phyloP scores from a whole-genome alignment of 148 eudicot genomes.

The Camellia lanceoleosa region DNA sequence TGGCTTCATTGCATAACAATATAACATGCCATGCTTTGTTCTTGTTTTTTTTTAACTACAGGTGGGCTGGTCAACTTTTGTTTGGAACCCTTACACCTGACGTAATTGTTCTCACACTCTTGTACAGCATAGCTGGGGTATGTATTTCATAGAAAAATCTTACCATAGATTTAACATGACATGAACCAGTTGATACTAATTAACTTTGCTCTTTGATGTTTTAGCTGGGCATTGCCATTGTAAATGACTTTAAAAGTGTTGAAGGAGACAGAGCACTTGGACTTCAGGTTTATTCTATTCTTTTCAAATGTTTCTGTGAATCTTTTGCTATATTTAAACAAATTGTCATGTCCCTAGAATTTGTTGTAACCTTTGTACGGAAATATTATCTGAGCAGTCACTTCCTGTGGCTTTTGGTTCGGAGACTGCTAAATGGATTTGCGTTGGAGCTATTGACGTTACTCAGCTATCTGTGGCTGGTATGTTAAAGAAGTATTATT shows the following conservation, averaged over 20 bases:
- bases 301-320: neutral
- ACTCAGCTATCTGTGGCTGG: conserved; percentile 94
- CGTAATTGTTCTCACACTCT: conserved; percentile 75
- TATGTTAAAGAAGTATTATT: conserved; percentile 19
- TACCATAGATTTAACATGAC: conserved; percentile 6
- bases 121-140: conserved; percentile 97
- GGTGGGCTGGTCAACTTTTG: conserved; percentile 99
- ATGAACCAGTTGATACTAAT: neutral
- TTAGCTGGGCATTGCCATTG: conserved; percentile 93
- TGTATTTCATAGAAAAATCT: conserved; percentile 19
- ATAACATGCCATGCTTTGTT: conserved; percentile 7
- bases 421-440: conserved; percentile 92
- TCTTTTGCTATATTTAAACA: neutral
- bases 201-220: conserved; percentile 16
- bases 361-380: conserved; percentile 3
- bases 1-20: neutral
- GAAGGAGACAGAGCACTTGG: conserved; percentile 96
- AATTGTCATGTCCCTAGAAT: neutral
- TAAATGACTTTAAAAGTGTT: conserved; percentile 91
- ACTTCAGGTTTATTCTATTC: conserved; percentile 60
- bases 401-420: conserved; percentile 93
- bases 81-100: conserved; percentile 95
- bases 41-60: conserved; percentile 20
- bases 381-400: conserved; percentile 51
- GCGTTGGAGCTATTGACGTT: conserved; percentile 88